Evolutionary conservation across 208 protist species (phyloP).

Genomic region (Acanthamoeba royreba): DNA sequence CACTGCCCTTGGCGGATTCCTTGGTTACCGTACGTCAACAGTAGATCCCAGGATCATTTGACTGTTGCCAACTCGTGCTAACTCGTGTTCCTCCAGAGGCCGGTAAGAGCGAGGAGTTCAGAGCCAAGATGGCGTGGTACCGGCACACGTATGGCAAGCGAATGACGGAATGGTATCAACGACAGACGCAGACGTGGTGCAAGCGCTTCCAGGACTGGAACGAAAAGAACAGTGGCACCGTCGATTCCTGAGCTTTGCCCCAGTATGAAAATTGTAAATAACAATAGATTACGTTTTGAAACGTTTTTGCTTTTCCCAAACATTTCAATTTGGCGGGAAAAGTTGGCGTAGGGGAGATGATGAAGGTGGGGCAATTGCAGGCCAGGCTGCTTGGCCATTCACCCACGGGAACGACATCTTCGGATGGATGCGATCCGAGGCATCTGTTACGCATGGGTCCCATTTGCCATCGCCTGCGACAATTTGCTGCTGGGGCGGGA

Average conservation of each 20-base stretch:
- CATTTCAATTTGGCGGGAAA: background rate
- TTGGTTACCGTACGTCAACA: too few species aligned
- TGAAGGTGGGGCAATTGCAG: background rate
- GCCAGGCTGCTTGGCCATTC: background rate
- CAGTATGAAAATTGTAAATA: background rate
- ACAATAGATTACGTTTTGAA: background rate
- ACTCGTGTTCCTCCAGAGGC: too few species aligned
- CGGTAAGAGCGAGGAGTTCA: background rate
- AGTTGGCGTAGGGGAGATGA: background rate
- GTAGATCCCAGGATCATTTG: too few species aligned
- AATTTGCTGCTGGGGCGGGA: background rate
- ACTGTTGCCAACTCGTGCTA: too few species aligned
- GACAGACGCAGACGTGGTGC: background rate
- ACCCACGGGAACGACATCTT: background rate
- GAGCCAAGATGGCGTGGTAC: background rate
- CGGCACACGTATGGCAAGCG: background rate
- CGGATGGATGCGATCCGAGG: too few species aligned
- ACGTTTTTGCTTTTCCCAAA: background rate
- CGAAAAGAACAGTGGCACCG: background rate
- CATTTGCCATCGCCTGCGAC: background rate
- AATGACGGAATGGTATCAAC: background rate
- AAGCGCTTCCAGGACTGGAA: background rate
- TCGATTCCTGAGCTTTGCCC: background rate
- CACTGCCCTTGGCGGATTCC: too few species aligned
- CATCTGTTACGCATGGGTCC: background rate